Evolutionary conservation across 2,329 filamentous ascomycete genomes (phyloP).

Genomic region (Diaporthe nobilis): DNA sequence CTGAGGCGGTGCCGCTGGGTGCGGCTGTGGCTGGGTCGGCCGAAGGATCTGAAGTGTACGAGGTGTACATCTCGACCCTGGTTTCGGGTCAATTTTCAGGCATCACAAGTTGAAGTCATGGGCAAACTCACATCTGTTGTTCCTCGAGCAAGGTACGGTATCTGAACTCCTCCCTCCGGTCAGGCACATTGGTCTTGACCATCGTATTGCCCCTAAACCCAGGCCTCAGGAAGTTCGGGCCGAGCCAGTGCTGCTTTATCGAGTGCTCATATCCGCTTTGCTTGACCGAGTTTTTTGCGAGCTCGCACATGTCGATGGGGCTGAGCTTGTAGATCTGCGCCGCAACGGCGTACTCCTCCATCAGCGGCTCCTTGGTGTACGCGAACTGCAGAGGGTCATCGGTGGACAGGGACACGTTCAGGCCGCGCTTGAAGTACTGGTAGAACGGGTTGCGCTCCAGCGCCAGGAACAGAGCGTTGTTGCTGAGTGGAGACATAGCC

Average conservation of each 20-base stretch:
- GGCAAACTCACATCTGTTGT: constrained; percentile 78
- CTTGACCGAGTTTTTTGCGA: constrained; percentile 95
- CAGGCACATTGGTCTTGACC: constrained; percentile 96
- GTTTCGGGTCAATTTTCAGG: constrained; percentile 28
- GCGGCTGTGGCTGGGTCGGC: constrained; percentile 18
- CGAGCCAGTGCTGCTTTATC: constrained; percentile 94
- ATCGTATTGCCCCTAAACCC: constrained; percentile 91
- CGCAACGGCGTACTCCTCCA: constrained; percentile 97
- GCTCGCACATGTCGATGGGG: constrained; percentile 97
- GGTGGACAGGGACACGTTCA: constrained; percentile 96
- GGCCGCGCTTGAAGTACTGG: constrained; percentile 92
- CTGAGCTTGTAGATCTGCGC: constrained; percentile 99
- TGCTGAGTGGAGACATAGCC: constrained; percentile 98
- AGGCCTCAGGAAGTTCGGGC: constrained; percentile 80
- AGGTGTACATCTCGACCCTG: constrained; percentile 61
- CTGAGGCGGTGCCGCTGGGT: constrained; percentile 22
- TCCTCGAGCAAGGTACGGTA: constrained; percentile 90
- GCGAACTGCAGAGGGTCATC: constrained; percentile 98
- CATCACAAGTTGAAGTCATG: background rate
- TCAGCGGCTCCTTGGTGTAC: constrained; percentile 97
- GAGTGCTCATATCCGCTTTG: constrained; percentile 94
- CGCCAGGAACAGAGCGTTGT: constrained; percentile 95
- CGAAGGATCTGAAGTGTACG: constrained; percentile 48
- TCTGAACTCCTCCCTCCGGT: constrained; percentile 90
- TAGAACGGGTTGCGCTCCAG: constrained; percentile 98